Conservation (phyloP, 192 early-diverging fungal genomes). For the Coemansia sp. region DNA sequence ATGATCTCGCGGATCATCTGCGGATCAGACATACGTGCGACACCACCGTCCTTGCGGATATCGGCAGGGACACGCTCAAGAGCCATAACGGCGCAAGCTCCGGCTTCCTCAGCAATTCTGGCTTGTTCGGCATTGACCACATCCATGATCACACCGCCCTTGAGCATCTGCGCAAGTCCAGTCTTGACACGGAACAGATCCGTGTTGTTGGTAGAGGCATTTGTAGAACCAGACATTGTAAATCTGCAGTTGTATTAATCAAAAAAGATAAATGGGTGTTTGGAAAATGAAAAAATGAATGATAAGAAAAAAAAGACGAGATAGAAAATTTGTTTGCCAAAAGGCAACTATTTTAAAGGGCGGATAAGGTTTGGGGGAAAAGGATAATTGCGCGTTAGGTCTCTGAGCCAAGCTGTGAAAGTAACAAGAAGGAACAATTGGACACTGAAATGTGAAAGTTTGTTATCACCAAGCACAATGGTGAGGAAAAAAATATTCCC, state of each 20-base stretch:
- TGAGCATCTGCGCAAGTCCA: conserved; percentile 97
- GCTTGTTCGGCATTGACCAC: conserved; percentile 99
- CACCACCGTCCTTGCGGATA: conserved; percentile 96
- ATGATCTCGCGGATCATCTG: conserved; percentile 98
- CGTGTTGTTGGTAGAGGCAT: not conserved
- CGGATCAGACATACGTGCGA: conserved; percentile 99
- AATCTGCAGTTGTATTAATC: not conserved
- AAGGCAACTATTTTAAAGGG: no score
- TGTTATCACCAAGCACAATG: not conserved
- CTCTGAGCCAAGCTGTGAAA: no score
- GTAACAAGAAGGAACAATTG: not conserved
- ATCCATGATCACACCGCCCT: conserved; percentile 99
- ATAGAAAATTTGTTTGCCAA: not conserved
- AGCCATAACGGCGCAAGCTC: conserved; percentile 98
- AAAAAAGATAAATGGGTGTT: not conserved
- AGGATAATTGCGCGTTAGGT: no score
- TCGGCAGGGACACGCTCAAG: conserved; percentile 98
- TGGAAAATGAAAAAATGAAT: not conserved
- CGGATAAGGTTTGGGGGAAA: no score
- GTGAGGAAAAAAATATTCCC: not conserved
- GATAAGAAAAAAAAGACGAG: not conserved
- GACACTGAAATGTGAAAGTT: not conserved
- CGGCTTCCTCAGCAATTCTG: conserved; percentile 95
- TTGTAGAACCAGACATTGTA: not conserved
- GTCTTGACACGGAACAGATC: conserved; percentile 86